Base-by-base conservation (phyloP, 441 rosid genomes). In the Pelargonium cotyledonis region DNA sequence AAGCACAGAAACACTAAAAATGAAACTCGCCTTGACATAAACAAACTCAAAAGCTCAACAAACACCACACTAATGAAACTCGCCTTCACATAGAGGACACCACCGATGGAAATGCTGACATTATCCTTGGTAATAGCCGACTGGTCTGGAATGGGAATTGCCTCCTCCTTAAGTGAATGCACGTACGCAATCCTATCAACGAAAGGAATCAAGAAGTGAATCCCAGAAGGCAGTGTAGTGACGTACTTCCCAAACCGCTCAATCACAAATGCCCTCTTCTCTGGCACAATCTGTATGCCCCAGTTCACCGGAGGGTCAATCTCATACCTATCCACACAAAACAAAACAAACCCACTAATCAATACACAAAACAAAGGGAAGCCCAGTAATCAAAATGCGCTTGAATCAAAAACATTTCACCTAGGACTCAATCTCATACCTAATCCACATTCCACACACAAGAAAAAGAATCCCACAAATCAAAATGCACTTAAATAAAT, bases 81-180 rank as follows among this genome's bases (percentile, higher is more conserved):
- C 11, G 86, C 97, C 96, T 89, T 94, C 49, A 94, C 93, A 51
- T 89, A 91, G 65, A 94, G 93, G 49, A 89, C 95, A 0, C 97
- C 97, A 2, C 87, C 97, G 7, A 94, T 91, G 53, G 81, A 79
- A 76, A 94, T 89, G 82, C 92, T 89, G 73, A 94, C 99, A 79
- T 89, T 91, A 69, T 94, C 99, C 73, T 86, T 89, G 5, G 99
- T 91, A 26, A 91, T 91, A 23, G 99, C 96, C 49, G 96, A 84
- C 72, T 94, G 99, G 65, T 89, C 88, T 0, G 96, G 89, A 31
- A 91, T 90, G 0, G 89, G 92, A 47, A 94, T 91, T 0, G 97
- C 94, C 80, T 89, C 97, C 80, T 94, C 99, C 84, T 94, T 94
- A 75, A 94, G 87, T 29, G 99, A 89, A 78, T 94, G 99, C 44